Conservation (phyloP, 768 basidiomycete genomes). For the Phallus indusiatus region DNA sequence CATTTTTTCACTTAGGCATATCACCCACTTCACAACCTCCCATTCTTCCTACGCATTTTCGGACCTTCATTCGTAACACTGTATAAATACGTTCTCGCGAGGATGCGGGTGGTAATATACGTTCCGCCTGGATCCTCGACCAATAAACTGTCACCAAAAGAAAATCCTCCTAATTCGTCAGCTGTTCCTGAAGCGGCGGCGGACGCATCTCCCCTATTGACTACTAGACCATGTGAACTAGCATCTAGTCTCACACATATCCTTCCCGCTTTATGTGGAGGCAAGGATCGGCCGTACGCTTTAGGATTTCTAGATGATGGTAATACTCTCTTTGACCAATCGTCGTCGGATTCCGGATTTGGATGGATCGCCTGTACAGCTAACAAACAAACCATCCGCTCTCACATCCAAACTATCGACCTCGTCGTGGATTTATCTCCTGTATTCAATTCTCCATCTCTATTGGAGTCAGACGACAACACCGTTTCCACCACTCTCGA, state of each 20-base stretch:
- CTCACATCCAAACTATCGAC: background rate
- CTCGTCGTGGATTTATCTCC: background rate
- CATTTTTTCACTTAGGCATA: background rate
- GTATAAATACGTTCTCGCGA: background rate
- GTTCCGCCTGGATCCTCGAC: background rate
- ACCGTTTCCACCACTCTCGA: background rate
- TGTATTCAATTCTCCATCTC: background rate
- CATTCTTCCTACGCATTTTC: background rate
- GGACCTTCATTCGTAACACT: background rate
- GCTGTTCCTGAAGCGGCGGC: background rate
- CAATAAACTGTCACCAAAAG: background rate
- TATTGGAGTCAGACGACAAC: background rate
- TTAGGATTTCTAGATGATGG: background rate
- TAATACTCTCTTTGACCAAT: background rate
- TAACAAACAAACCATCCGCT: background rate
- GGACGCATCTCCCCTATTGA: background rate
- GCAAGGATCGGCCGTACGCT: background rate
- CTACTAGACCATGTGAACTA: background rate
- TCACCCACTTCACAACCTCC: background rate
- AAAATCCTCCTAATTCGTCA: background rate
- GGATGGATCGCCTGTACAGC: background rate
- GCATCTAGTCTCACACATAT: background rate
- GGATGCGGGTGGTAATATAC: background rate
- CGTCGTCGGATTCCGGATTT: background rate
- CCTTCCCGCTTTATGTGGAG: background rate